Evolutionary conservation across 129 eudicot genomes (phyloP), one percentile per base, ranked within the genome.

Genomic region (Pittosporum tobira): DNA sequence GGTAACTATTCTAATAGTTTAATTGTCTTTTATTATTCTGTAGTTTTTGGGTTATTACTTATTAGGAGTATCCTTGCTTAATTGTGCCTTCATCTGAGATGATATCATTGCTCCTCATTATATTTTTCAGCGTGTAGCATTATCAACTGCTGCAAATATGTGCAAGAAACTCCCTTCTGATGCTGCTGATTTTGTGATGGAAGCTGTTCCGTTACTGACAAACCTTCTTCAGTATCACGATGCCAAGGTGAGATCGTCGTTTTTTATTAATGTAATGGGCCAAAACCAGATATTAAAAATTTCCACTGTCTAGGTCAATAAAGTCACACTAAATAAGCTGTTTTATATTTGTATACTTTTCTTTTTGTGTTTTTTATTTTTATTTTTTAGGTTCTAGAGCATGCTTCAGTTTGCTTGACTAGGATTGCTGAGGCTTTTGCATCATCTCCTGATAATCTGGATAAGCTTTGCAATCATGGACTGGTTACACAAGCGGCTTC

Each of bases 141-240:
- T 93, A 54, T 73, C 96, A 29, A 87, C 96, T 68, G 99, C 99
- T 31, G 99, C 94, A 77, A 93, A 93, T 67, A 93, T 93, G 96
- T 93, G 99, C 91, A 93, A 87, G 74, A 93, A 93, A 50, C 88
- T 93, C 21, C 99, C 96, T 44, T 88, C 96, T 21, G 96, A 88
- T 75, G 96, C 94, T 7, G 82, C 96, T 48, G 96, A 88, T 57
- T 88, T 88, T 77, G 96, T 88, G 24, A 84, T 85, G 85, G 91
- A 88, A 75, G 96, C 94, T 48, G 94, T 88, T 44, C 96, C 94
- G 18, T 26, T 72, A 81, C 48, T 88, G 68, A 88, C 96, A 7
- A 88, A 88, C 68, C 90, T 88, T 71, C 91, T 84, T 69, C 96
- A 88, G 59, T 88, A 88, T 67, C 94, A 79, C 72, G 96, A 88